These are phyloP conservation scores for Thalassiosira profunda DNA, from an alignment of 108 stramenopile species.

Conservation along the genomic window DNA sequence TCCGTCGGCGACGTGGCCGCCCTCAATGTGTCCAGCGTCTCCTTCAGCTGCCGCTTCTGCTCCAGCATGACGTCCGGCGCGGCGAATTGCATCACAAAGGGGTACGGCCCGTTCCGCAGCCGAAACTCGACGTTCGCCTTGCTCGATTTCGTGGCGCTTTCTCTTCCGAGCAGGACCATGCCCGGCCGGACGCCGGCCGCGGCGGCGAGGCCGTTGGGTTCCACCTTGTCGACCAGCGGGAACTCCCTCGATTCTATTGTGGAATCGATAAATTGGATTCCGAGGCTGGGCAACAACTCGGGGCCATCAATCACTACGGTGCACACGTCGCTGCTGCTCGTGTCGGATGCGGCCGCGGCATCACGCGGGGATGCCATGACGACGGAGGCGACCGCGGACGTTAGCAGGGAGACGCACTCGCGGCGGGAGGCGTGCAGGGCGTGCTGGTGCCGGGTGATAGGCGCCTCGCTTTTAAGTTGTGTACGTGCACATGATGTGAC, in stretches of 20 bases:
- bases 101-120: constrained; percentile 40
- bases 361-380: too few species aligned
- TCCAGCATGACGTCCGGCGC: background rate
- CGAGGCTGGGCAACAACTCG: constrained; percentile 5
- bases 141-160: constrained; percentile 2
- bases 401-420: too few species aligned
- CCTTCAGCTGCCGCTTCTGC: background rate
- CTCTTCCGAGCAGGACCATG: constrained; percentile 35
- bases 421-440: too few species aligned
- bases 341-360: background rate
- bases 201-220: constrained; percentile 14
- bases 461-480: too few species aligned
- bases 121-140: constrained; percentile 13
- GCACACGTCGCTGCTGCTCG: background rate
- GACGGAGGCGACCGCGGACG: too few species aligned
- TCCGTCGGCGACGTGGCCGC: too few species aligned
- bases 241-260: constrained; percentile 3
- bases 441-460: too few species aligned
- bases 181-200: constrained; percentile 21
- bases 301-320: constrained; percentile 36
- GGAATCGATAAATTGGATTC: constrained; percentile 18
- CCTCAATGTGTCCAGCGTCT: too few species aligned
- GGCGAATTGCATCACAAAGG: constrained; percentile 41
- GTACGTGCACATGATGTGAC: too few species aligned
- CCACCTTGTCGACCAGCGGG: constrained; percentile 17